Evolutionary conservation across 2,329 filamentous ascomycete genomes (phyloP), one percentile per base, ranked within the genome.

Genomic region (Diplodia intermedia): DNA sequence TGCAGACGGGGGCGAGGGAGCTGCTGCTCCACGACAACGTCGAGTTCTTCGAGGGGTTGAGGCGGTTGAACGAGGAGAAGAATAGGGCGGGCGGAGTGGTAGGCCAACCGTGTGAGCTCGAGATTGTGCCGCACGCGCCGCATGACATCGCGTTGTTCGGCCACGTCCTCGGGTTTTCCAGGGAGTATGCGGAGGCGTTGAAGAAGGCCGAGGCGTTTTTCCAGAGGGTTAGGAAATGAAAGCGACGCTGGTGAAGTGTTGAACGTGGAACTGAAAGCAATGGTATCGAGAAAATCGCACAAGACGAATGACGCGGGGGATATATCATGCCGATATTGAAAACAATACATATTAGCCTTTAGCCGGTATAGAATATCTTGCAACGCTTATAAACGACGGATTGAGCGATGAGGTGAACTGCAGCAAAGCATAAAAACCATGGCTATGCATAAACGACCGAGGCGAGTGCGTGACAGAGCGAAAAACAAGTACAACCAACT

Each of bases 141-240:
- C 84, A 86, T 71, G 85, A 86, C 73, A 80, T 84, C 7, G 68
- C 84, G 20, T 61, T 82, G 1, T 2, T 82, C 1, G 83, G 80
- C 0, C 69, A 75, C 20, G 18, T 77, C 1, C 26, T 83, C 2
- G 84, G 83, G 0, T 86, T 83, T 69, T 72, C 79, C 60, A 74
- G 79, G 53, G 78, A 80, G 71, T 79, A 75, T 29, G 67, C 29
- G n/a, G 69, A 70, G 43, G 74, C 71, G 63, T 77, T 75, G 12
- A 76, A 77, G 75, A 74, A 76, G 69, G 81, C 79, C 6, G 80
- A 79, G 2, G 76, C 78, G 66, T 82, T 68, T 14, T 54, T 54
- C 18, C 14, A 52, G 31, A 63, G 47, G 4, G 47, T 38, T 15
- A 52, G 47, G 23, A 47, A 47, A 12, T 63, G 60, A 26, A 7